These are phyloP conservation scores for Moelleriella libera DNA, from an alignment of 2,329 filamentous ascomycete genomes.

Conservation along the genomic window DNA sequence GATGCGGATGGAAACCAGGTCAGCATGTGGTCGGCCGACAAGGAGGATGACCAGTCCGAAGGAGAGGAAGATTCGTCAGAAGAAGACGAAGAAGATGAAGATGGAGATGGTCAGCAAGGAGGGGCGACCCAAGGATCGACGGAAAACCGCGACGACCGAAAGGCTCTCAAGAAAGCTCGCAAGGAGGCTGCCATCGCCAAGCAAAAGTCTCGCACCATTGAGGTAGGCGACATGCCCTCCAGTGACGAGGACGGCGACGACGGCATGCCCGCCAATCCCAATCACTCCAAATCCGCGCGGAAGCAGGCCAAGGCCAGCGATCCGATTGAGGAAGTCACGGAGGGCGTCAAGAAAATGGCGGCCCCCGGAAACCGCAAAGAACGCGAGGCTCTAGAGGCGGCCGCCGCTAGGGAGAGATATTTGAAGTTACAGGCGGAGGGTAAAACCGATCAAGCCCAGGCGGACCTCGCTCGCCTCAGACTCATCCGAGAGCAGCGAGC, in stretches of 20 bases:
- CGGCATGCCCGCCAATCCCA: conserved; percentile 77
- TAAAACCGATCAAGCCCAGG: conserved; percentile 91
- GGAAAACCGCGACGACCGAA: conserved; percentile 70
- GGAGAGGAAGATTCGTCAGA: conserved; percentile 37
- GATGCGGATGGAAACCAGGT: conserved; percentile 82
- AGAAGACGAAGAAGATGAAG: conserved; percentile 24
- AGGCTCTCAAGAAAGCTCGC: conserved; percentile 73
- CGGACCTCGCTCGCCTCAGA: conserved; percentile 71
- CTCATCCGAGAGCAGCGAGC: conserved; percentile 77
- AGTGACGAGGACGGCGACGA: conserved; percentile 50
- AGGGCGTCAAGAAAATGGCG: conserved; percentile 40
- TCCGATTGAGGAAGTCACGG: conserved; percentile 34
- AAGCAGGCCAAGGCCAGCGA: conserved; percentile 32
- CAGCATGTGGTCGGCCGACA: conserved; percentile 68
- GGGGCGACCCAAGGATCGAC: conserved; percentile 26
- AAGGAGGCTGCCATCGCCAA: conserved; percentile 79
- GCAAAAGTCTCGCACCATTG: conserved; percentile 55
- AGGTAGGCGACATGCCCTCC: conserved; percentile 75
- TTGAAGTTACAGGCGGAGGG: conserved; percentile 85
- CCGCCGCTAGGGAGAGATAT: conserved; percentile 79
- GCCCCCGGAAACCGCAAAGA: conserved; percentile 36
- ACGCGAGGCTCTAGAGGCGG: conserved; percentile 68
- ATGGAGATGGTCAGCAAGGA: conserved; percentile 34
- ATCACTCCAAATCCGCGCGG: conserved; percentile 67
- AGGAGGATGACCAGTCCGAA: conserved; percentile 37